Evolutionary conservation across 2,329 filamentous ascomycete genomes (phyloP).

Genomic region (Neonectria faginata): DNA sequence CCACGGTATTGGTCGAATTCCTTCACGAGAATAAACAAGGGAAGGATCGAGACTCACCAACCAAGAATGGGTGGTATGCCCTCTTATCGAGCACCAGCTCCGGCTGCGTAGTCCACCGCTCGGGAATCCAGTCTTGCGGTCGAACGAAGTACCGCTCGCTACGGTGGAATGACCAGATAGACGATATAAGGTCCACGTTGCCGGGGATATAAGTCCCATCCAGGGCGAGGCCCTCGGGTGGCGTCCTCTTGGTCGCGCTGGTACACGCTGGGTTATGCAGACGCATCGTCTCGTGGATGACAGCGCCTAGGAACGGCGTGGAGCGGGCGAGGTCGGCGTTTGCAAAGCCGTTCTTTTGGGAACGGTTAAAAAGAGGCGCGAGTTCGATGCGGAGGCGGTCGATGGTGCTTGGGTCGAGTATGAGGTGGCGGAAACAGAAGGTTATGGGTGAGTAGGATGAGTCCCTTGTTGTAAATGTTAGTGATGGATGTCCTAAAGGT

Average conservation of each 20-base stretch:
- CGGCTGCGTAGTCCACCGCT: conserved; percentile 7
- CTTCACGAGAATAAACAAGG: neutral
- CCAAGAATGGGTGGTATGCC: conserved; percentile 7
- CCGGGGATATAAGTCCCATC: conserved; percentile 46
- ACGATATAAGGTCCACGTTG: conserved; percentile 17
- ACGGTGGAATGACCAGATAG: conserved; percentile 7
- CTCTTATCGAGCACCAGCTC: conserved; percentile 11
- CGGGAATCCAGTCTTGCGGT: conserved; percentile 8
- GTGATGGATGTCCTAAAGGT: neutral
- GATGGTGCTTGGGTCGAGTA: neutral
- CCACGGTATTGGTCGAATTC: neutral
- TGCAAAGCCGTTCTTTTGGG: conserved; percentile 34
- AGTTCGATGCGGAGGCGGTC: conserved; percentile 34
- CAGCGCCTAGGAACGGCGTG: conserved; percentile 38
- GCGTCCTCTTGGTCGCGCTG: conserved; percentile 42
- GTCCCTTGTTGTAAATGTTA: conserved; percentile 2
- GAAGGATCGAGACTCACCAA: neutral
- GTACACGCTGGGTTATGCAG: conserved; percentile 45
- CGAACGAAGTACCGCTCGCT: conserved; percentile 12
- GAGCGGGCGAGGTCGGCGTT: conserved; percentile 34
- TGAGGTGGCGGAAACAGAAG: conserved; percentile 6
- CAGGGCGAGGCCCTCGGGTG: conserved; percentile 42
- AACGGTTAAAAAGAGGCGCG: conserved; percentile 26
- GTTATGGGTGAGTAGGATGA: conserved; percentile 3
- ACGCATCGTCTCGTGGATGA: conserved; percentile 48